A percentile compares a stretch with the other conserved stretches of the same genome.
Evolutionary conservation across 345 rosid species (phyloP).

Genomic region (Boechera divaricarpa): DNA sequence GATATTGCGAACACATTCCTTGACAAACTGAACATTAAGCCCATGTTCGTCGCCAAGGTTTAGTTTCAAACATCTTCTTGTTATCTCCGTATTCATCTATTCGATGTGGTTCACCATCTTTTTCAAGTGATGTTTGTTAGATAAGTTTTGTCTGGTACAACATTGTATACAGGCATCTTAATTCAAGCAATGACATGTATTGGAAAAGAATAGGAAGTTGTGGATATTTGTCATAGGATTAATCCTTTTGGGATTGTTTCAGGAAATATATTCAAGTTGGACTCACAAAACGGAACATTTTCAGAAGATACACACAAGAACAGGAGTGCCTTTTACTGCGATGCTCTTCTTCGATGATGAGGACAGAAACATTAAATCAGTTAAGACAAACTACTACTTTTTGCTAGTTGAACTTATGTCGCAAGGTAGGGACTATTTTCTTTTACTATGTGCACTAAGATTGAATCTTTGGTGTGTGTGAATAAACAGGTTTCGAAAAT

Average conservation of each 20-base stretch:
- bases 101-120: neutral
- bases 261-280: conserved; percentile 85
- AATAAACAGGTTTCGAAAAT: conserved; percentile 67
- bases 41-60: conserved; percentile 73
- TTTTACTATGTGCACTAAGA: neutral
- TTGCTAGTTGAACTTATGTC: neutral
- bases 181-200: neutral
- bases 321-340: conserved; percentile 65
- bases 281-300: conserved; percentile 82
- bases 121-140: neutral
- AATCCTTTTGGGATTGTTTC: conserved; percentile 33
- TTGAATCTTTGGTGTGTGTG: neutral
- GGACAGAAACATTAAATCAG: conserved; percentile 72
- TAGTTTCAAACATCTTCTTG: conserved; percentile 4
- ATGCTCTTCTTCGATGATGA: conserved; percentile 91
- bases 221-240: neutral
- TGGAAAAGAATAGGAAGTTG: neutral
- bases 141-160: neutral
- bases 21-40: conserved; percentile 61
- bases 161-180: neutral
- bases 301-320: conserved; percentile 72
- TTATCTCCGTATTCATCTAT: neutral
- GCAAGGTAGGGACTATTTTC: neutral
- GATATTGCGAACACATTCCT: conserved; percentile 74
- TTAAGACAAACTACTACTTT: conserved; percentile 37